Conservation (phyloP, 371 early-diverging fungal species). For the Mucor indicus region DNA sequence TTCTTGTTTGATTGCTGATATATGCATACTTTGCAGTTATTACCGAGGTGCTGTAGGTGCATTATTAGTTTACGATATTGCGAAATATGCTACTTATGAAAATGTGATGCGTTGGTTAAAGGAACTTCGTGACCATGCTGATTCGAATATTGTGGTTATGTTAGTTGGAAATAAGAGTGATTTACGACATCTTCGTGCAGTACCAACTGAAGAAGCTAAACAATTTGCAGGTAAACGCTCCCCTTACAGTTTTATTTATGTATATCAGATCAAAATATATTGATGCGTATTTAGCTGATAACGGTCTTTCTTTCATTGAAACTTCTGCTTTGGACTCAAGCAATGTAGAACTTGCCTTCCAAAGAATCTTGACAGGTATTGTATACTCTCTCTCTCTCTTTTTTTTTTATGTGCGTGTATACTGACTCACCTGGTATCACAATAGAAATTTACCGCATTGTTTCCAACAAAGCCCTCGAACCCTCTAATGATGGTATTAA, state of each 20-base stretch:
- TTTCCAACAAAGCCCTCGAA: conserved; percentile 91
- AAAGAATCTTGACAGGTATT: conserved; percentile 87
- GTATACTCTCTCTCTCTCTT: not conserved
- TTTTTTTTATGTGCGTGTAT: not conserved
- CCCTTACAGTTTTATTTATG: conserved; percentile 5
- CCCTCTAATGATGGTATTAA: conserved; percentile 66
- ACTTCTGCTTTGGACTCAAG: conserved; percentile 93
- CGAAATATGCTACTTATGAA: conserved; percentile 94
- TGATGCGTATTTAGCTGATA: conserved; percentile 62
- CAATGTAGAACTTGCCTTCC: conserved; percentile 94
- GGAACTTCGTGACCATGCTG: conserved; percentile 98
- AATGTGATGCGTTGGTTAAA: conserved; percentile 97
- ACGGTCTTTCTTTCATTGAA: conserved; percentile 91
- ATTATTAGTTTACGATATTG: conserved; percentile 98
- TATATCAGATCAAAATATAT: not conserved
- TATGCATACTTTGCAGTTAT: conserved; percentile 59
- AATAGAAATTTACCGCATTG: conserved; percentile 93
- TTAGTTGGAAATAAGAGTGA: conserved; percentile 99
- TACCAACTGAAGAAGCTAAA: conserved; percentile 96
- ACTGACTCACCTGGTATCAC: too few relatives aligned
- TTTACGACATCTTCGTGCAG: conserved; percentile 93
- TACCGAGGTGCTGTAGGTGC: conserved; percentile 99
- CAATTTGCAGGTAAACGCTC: conserved; percentile 81
- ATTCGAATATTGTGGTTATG: conserved; percentile 97
- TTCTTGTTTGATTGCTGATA: not conserved